Evolutionary conservation across 2,329 filamentous ascomycete species (phyloP).

Genomic region (Escovopsis sp.): DNA sequence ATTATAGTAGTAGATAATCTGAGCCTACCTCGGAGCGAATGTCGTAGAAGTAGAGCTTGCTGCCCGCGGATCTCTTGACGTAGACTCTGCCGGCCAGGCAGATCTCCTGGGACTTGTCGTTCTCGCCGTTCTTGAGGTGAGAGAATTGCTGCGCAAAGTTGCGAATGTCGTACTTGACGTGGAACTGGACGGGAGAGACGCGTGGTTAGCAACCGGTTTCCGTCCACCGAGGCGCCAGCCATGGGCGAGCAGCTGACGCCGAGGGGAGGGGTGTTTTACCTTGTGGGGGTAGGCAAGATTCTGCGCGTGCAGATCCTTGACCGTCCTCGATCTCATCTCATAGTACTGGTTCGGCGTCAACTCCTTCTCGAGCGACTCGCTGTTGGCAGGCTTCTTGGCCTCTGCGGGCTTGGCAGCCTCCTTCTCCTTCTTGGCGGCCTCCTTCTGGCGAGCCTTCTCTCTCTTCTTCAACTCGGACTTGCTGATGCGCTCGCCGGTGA

Average conservation of each 20-base stretch:
- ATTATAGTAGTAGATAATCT: neutral
- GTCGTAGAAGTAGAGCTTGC: constrained; percentile 87
- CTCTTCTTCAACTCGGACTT: constrained; percentile 90
- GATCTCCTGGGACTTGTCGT: constrained; percentile 58
- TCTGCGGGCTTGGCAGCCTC: constrained; percentile 43
- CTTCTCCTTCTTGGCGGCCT: constrained; percentile 81
- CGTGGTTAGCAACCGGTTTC: neutral
- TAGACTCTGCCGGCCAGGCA: constrained; percentile 77
- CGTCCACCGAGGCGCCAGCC: neutral
- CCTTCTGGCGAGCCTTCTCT: constrained; percentile 77
- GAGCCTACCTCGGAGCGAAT: constrained; percentile 21
- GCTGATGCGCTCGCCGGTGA: constrained; percentile 76
- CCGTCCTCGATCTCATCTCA: constrained; percentile 76
- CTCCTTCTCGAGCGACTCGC: constrained; percentile 48
- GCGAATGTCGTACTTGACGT: constrained; percentile 67
- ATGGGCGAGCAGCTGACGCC: neutral
- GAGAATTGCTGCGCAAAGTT: constrained; percentile 68
- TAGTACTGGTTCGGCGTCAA: constrained; percentile 62
- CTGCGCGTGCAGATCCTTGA: constrained; percentile 34
- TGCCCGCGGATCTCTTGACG: constrained; percentile 66
- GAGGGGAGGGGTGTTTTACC: constrained; percentile 13
- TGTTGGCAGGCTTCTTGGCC: constrained; percentile 18
- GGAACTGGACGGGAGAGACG: constrained; percentile 37
- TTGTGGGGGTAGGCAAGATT: constrained; percentile 65
- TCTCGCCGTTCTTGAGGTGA: constrained; percentile 77